A percentile compares a stretch with the other conserved stretches of the same genome.
Evolutionary conservation across 371 early-diverging fungal species (phyloP).

Genomic region (Conidiobolus incongruus): DNA sequence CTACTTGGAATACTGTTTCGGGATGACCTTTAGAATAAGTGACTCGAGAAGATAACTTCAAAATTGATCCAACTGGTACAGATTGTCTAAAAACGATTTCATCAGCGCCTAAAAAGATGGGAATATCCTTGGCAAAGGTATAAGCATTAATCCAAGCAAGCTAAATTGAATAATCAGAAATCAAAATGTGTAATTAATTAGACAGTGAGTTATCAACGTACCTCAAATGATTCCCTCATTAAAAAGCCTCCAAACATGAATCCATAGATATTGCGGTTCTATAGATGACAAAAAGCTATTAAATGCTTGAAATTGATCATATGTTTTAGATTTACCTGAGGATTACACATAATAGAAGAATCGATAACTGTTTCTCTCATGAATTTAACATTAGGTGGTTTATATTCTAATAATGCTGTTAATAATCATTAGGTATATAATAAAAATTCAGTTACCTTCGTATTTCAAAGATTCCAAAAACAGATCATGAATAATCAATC

Average conservation of each 20-base stretch:
- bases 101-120: conserved; percentile 49
- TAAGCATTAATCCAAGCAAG: conserved; percentile 43
- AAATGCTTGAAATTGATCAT: conserved; percentile 24
- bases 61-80: conserved; percentile 71
- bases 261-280: conserved; percentile 79
- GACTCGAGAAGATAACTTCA: conserved; percentile 47
- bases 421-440: too few species aligned
- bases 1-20: conserved; percentile 41
- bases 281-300: conserved; percentile 40
- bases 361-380: conserved; percentile 58
- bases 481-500: conserved; percentile 52
- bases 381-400: conserved; percentile 38
- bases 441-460: conserved; percentile 7
- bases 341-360: conserved; percentile 44
- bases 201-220: too few species aligned
- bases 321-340: conserved; percentile 34
- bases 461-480: conserved; percentile 37
- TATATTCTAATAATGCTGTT: too few species aligned
- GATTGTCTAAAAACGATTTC: conserved; percentile 73
- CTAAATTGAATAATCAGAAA: too few species aligned
- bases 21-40: conserved; percentile 26
- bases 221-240: conserved; percentile 60
- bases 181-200: too few species aligned
- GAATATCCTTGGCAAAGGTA: conserved; percentile 6
- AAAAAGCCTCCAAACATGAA: conserved; percentile 79